These are phyloP conservation scores for Neoscytalidium dimidiatum DNA, from an alignment of 2,329 filamentous ascomycete species.

Conservation along the genomic window DNA sequence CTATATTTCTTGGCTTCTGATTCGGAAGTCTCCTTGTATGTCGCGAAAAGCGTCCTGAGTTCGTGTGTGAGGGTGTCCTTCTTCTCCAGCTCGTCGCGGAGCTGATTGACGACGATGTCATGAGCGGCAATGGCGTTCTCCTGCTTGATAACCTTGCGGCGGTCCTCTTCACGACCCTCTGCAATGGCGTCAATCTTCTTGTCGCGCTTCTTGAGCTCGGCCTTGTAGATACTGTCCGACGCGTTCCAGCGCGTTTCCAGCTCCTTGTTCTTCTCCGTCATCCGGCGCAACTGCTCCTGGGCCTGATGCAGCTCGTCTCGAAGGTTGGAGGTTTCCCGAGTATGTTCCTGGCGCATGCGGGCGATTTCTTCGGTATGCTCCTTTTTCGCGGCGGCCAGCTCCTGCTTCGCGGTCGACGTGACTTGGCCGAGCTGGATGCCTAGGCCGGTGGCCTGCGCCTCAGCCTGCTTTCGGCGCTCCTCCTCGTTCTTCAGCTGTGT, in stretches of 20 bases:
- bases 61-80: slow-evolving; percentile 1
- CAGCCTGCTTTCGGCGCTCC: slow-evolving; percentile 15
- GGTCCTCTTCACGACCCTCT: not conserved
- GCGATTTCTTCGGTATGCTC: slow-evolving; percentile 13
- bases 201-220: slow-evolving; percentile 11
- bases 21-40: slow-evolving; percentile 6
- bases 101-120: slow-evolving; percentile 15
- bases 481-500: slow-evolving; percentile 16
- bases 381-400: slow-evolving; percentile 11
- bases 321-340: slow-evolving; percentile 3
- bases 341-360: not conserved
- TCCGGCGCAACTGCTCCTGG: slow-evolving; percentile 5
- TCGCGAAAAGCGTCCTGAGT: not conserved
- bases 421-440: slow-evolving; percentile 16
- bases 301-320: slow-evolving; percentile 14
- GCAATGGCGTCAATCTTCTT: slow-evolving; percentile 1
- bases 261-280: slow-evolving; percentile 16
- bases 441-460: slow-evolving; percentile 15
- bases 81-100: slow-evolving; percentile 13
- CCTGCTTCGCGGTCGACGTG: slow-evolving; percentile 2
- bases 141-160: not conserved
- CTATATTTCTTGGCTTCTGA: slow-evolving; percentile 3
- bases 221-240: slow-evolving; percentile 8
- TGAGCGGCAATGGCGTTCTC: slow-evolving; percentile 9
- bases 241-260: slow-evolving; percentile 15